phyloP scores from a whole-genome alignment of 306 rosid species.

The Glycyrrhiza uralensis region DNA sequence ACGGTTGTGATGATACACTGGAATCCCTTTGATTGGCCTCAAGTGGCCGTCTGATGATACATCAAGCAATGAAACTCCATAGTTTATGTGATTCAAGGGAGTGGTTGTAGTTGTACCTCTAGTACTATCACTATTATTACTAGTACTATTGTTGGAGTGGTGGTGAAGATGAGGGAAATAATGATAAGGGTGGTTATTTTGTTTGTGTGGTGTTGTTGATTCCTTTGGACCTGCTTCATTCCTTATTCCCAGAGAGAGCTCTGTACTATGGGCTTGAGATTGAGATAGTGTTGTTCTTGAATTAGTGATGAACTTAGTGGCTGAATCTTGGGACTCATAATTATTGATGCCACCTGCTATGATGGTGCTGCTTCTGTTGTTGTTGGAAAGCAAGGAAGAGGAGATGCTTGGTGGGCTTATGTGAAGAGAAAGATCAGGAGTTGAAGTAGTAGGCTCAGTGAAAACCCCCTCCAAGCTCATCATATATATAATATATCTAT shows the following conservation, averaged over 20 bases:
- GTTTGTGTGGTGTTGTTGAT: too few species aligned
- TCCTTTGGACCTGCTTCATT: too few species aligned
- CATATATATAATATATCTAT: too few species aligned
- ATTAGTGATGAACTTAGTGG: too few species aligned
- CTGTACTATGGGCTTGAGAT: too few species aligned
- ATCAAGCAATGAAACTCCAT: conserved; percentile 56
- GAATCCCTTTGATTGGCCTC: conserved; percentile 85
- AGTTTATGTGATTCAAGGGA: conserved; percentile 30
- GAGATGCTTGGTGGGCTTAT: conserved; percentile 68
- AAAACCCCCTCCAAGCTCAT: conserved; percentile 94
- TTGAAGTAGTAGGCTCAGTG: conserved; percentile 48
- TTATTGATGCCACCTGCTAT: too few species aligned
- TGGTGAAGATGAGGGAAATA: too few species aligned
- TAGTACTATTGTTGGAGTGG: not conserved
- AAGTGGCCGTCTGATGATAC: conserved; percentile 46
- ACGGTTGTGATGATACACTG: conserved; percentile 83
- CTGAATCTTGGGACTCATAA: conserved; percentile 25
- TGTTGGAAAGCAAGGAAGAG: conserved; percentile 35
- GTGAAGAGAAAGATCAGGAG: conserved; percentile 94
- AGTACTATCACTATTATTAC: too few species aligned
- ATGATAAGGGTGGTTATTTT: too few species aligned
- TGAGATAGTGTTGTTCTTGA: too few species aligned
- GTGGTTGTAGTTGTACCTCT: too few species aligned
- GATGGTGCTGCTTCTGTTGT: not conserved
- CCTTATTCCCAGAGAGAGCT: too few species aligned